Percentiles rank a stretch among this genome's conserved stretches.
Evolutionary conservation across 768 basidiomycete species (phyloP).

Genomic region (Suillus discolor): DNA sequence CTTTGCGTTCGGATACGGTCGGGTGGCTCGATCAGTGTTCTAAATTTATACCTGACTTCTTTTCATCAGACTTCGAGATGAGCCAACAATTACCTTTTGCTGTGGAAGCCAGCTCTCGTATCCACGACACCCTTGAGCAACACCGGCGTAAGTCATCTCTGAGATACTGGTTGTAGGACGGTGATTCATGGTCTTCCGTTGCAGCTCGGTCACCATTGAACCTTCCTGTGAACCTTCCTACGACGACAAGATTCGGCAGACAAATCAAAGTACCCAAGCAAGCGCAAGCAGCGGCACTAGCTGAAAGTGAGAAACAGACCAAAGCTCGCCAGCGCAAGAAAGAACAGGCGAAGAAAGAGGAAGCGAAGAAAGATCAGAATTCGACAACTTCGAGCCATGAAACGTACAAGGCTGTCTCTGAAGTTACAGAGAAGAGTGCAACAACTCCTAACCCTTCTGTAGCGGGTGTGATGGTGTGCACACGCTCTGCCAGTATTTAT

Average conservation of each 20-base stretch:
- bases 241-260: constrained; percentile 26
- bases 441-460: constrained; percentile 8
- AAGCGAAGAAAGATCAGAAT: constrained; percentile 11
- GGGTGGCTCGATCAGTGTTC: constrained; percentile 4
- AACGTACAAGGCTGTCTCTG: neutral
- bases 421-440: neutral
- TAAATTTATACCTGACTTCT: neutral
- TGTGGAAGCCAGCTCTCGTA: constrained; percentile 26
- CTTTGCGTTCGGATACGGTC: constrained; percentile 34
- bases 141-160: constrained; percentile 19
- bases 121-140: constrained; percentile 19
- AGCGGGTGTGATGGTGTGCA: neutral
- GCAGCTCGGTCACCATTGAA: constrained; percentile 17
- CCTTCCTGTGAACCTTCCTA: constrained; percentile 12
- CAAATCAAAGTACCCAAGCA: constrained; percentile 23
- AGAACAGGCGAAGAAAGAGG: constrained; percentile 14
- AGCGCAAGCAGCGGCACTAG: constrained; percentile 17
- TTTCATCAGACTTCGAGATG: constrained; percentile 28
- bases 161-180: neutral
- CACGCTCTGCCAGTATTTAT: constrained; percentile 7
- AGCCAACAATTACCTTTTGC: constrained; percentile 34
- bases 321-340: neutral
- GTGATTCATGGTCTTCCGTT: constrained; percentile 10
- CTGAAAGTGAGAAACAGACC: constrained; percentile 2
- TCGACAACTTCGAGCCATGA: neutral